These are phyloP conservation scores for Heliamphora ciliata DNA, from an alignment of 179 eudicot genomes.

Conservation along the genomic window DNA sequence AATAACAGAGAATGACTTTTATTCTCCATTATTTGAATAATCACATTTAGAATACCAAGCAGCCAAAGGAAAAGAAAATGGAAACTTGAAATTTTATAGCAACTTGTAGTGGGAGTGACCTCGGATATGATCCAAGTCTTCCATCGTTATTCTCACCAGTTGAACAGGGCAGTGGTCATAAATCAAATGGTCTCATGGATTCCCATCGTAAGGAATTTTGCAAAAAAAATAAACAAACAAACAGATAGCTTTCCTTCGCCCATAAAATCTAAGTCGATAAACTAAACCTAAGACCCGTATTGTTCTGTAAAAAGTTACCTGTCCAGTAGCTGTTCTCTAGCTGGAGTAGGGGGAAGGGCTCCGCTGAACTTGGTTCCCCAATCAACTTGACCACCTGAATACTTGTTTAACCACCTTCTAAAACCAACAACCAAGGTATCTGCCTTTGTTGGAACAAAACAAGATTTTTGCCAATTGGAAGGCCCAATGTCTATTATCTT, in stretches of 20 bases:
- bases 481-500: conserved; percentile 58
- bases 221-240: too few species aligned
- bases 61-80: neutral
- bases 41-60: too few species aligned
- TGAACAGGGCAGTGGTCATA: neutral
- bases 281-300: neutral
- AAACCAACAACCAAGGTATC: conserved; percentile 62
- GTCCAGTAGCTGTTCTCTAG: conserved; percentile 69
- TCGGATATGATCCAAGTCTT: neutral
- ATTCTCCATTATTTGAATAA: too few species aligned
- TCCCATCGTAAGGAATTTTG: too few species aligned
- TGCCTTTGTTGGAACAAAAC: conserved; percentile 77
- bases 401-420: conserved; percentile 81
- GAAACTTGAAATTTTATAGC: neutral
- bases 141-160: neutral
- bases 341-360: conserved; percentile 65
- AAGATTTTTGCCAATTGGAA: conserved; percentile 74
- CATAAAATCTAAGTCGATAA: neutral
- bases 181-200: conserved; percentile 9
- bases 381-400: conserved; percentile 54
- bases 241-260: too few species aligned
- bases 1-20: too few species aligned
- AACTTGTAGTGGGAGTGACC: too few species aligned
- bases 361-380: conserved; percentile 57
- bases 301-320: conserved; percentile 30